phyloP scores from a whole-genome alignment of 768 basidiomycete genomes.

The Paxillus involutus region DNA sequence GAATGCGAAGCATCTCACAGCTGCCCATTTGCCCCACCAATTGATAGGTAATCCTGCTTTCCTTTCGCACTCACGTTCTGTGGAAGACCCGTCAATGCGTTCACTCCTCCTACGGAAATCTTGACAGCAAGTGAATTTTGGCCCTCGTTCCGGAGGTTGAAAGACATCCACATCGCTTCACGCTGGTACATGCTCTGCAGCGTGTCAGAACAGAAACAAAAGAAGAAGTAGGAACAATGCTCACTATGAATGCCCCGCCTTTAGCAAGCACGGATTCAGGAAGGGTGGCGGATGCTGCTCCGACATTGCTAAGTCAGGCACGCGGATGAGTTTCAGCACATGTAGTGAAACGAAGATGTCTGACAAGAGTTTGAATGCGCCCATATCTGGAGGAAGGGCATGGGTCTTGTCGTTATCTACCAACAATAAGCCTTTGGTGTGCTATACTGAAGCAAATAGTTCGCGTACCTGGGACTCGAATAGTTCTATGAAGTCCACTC shows the following conservation, averaged over 20 bases:
- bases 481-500: neutral
- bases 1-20: neutral
- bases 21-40: neutral
- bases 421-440: neutral
- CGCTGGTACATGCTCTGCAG: slow-evolving; percentile 27
- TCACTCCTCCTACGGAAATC: slow-evolving; percentile 31
- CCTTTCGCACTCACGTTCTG: neutral
- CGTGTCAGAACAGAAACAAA: neutral
- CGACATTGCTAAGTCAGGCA: slow-evolving; percentile 15
- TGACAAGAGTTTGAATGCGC: slow-evolving; percentile 22
- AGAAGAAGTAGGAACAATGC: neutral
- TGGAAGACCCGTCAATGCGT: too few species aligned
- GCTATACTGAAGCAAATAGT: neutral
- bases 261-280: slow-evolving; percentile 18
- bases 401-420: neutral
- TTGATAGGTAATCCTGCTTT: slow-evolving; percentile 25
- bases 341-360: neutral
- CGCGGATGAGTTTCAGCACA: neutral
- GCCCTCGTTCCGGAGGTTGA: neutral
- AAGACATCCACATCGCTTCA: slow-evolving; percentile 33
- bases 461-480: neutral
- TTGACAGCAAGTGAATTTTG: slow-evolving; percentile 18
- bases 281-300: slow-evolving; percentile 8
- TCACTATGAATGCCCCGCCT: slow-evolving; percentile 27
- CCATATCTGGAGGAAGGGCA: slow-evolving; percentile 24